A percentile compares a stretch with the other conserved stretches of the same genome.
These are phyloP conservation scores for Graphilbum ipis-grandicollis DNA, from an alignment of 2,329 filamentous ascomycete genomes.

Conservation along the genomic window DNA sequence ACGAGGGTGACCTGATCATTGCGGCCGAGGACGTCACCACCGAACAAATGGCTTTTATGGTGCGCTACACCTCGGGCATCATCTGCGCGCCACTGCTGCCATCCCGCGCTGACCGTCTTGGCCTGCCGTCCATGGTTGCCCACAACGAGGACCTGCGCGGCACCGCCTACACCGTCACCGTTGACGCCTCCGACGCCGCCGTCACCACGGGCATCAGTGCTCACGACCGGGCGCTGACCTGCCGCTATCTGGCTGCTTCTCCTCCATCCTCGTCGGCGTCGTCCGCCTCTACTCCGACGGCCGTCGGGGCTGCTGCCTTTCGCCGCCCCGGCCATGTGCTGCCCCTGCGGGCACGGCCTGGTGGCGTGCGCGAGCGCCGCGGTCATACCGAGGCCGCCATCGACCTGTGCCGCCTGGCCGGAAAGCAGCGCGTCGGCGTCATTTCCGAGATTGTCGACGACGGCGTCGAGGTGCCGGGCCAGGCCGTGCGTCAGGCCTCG, in stretches of 20 bases:
- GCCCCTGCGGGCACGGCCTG: conserved; percentile 60
- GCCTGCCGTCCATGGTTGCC: conserved; percentile 77
- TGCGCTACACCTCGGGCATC: conserved; percentile 77
- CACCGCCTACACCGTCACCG: conserved; percentile 83
- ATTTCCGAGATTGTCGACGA: conserved; percentile 90
- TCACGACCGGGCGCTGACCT: conserved; percentile 69
- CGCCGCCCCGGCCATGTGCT: conserved; percentile 80
- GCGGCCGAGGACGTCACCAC: conserved; percentile 71
- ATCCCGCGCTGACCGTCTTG: conserved; percentile 49
- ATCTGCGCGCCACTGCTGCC: conserved; percentile 76
- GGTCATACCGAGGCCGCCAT: conserved; percentile 92
- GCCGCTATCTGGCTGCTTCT: conserved; percentile 26
- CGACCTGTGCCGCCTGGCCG: conserved; percentile 75
- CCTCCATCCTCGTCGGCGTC: neutral
- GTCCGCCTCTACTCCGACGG: conserved; percentile 23
- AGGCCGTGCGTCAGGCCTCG: conserved; percentile 45
- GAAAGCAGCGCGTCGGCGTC: conserved; percentile 58
- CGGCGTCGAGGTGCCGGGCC: conserved; percentile 53
- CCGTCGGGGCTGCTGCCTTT: conserved; percentile 41
- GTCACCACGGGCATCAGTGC: conserved; percentile 85
- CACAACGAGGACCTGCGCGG: conserved; percentile 62
- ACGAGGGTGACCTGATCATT: conserved; percentile 96
- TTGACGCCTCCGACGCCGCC: conserved; percentile 58
- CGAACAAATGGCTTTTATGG: conserved; percentile 88
- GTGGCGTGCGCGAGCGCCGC: conserved; percentile 61